Percentiles rank a stretch among this genome's conserved stretches.
phyloP scores from a whole-genome alignment of 108 stramenopile genomes.

The Seminavis robusta region DNA sequence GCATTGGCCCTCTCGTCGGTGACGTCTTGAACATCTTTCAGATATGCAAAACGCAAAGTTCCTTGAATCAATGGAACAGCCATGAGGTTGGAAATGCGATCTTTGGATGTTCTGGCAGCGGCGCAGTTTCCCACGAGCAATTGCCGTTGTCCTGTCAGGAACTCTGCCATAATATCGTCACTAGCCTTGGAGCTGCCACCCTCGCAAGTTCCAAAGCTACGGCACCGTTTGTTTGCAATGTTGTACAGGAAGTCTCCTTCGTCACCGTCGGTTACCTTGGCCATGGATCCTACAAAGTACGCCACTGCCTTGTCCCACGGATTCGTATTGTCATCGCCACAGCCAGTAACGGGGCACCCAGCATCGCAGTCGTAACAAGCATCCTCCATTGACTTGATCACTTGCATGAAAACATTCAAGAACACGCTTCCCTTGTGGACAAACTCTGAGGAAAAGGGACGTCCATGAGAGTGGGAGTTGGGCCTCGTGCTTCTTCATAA shows the following conservation, averaged over 20 bases:
- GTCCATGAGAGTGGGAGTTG: conserved; percentile 1
- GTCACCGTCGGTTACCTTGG: conserved; percentile 37
- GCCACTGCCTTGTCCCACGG: conserved; percentile 33
- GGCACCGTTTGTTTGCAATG: conserved; percentile 58
- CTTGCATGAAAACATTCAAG: conserved; percentile 61
- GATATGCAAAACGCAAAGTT: conserved; percentile 37
- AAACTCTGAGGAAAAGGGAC: not conserved
- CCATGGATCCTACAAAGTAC: conserved; percentile 26
- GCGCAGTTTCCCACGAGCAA: conserved; percentile 36
- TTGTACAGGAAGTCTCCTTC: conserved; percentile 36
- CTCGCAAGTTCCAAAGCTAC: conserved; percentile 45
- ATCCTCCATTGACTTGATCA: conserved; percentile 45
- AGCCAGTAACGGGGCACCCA: conserved; percentile 37
- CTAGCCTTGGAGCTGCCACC: conserved; percentile 34
- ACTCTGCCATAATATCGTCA: conserved; percentile 32
- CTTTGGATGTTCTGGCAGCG: conserved; percentile 23
- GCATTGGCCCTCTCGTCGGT: conserved; percentile 37
- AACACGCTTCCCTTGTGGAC: conserved; percentile 56
- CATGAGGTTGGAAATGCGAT: conserved; percentile 40
- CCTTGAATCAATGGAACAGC: conserved; percentile 60
- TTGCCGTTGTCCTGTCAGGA: conserved; percentile 32
- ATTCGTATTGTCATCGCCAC: conserved; percentile 50
- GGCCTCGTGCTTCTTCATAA: conserved; percentile 21
- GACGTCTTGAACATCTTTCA: conserved; percentile 28
- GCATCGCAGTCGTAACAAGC: conserved; percentile 61